Percentiles rank a stretch among this genome's conserved stretches.
Evolutionary conservation across 257 asterid species (phyloP).

Genomic region (Solanum megistacrolobum): DNA sequence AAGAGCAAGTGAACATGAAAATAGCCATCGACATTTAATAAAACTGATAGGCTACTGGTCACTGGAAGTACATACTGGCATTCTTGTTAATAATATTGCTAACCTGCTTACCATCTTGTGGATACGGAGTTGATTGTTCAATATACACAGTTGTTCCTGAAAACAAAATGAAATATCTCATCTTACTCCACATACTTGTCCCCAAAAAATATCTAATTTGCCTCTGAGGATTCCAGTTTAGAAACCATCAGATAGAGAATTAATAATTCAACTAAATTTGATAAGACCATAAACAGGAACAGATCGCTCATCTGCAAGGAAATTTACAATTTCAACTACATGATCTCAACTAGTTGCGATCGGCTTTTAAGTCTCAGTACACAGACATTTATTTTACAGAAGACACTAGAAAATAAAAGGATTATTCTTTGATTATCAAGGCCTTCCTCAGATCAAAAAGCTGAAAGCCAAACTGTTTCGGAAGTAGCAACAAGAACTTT

Average conservation of each 20-base stretch:
- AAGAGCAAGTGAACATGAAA: neutral
- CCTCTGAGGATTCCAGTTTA: neutral
- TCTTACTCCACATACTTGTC: neutral
- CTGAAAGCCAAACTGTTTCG: neutral
- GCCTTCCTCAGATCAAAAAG: neutral
- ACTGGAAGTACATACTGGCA: neutral
- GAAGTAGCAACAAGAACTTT: neutral
- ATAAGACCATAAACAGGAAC: neutral
- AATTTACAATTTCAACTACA: neutral
- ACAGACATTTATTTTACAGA: neutral
- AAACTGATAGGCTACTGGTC: neutral
- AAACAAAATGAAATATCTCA: conserved; percentile 9
- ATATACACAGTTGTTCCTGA: conserved; percentile 79
- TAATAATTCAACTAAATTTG: neutral
- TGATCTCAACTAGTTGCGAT: neutral
- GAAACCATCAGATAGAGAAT: neutral
- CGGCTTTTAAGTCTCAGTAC: neutral
- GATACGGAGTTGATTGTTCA: conserved; percentile 79
- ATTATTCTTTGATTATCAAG: neutral
- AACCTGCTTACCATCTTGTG: conserved; percentile 95
- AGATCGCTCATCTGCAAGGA: neutral
- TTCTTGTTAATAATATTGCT: conserved; percentile 5
- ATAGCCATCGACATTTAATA: neutral
- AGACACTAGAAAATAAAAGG: neutral
- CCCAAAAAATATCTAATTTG: neutral